A percentile compares a stretch with the other conserved stretches of the same genome.
Evolutionary conservation across 768 basidiomycete genomes (phyloP).

Genomic region (Russula ochroleuca): DNA sequence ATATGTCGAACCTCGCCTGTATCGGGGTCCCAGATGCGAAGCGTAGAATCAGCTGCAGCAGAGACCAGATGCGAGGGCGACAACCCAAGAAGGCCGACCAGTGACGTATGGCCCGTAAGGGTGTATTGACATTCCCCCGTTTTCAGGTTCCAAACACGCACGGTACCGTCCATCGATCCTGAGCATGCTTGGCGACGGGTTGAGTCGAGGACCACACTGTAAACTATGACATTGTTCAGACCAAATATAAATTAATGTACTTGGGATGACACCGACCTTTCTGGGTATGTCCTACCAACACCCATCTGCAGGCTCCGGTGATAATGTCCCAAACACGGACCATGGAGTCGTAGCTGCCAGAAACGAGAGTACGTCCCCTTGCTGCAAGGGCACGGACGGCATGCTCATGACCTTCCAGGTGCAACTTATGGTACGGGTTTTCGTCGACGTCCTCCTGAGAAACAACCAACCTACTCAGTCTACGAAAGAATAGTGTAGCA

Average conservation of each 20-base stretch:
- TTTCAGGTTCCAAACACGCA: slow-evolving; percentile 88
- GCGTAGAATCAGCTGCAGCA: slow-evolving; percentile 92
- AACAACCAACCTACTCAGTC: slow-evolving; percentile 12
- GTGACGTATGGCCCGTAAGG: slow-evolving; percentile 86
- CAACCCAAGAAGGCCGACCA: slow-evolving; percentile 88
- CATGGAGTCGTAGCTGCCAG: slow-evolving; percentile 93
- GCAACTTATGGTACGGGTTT: slow-evolving; percentile 87
- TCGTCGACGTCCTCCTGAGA: slow-evolving; percentile 58
- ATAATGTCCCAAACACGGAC: slow-evolving; percentile 95
- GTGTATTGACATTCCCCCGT: slow-evolving; percentile 77
- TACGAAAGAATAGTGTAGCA: background rate
- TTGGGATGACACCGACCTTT: slow-evolving; percentile 57
- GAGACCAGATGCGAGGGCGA: slow-evolving; percentile 90
- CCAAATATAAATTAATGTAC: background rate
- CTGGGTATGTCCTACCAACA: slow-evolving; percentile 82
- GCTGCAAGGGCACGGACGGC: slow-evolving; percentile 92
- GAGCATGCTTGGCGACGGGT: slow-evolving; percentile 88
- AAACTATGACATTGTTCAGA: slow-evolving; percentile 51
- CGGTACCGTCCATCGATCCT: slow-evolving; percentile 97
- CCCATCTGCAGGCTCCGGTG: slow-evolving; percentile 74
- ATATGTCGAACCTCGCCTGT: slow-evolving; percentile 75
- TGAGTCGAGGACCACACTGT: slow-evolving; percentile 89
- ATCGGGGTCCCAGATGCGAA: slow-evolving; percentile 92
- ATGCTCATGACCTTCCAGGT: slow-evolving; percentile 84
- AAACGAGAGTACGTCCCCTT: slow-evolving; percentile 83